Conservation (phyloP, 176 grass and related monocot genomes). For the Phoenix dactylifera region DNA sequence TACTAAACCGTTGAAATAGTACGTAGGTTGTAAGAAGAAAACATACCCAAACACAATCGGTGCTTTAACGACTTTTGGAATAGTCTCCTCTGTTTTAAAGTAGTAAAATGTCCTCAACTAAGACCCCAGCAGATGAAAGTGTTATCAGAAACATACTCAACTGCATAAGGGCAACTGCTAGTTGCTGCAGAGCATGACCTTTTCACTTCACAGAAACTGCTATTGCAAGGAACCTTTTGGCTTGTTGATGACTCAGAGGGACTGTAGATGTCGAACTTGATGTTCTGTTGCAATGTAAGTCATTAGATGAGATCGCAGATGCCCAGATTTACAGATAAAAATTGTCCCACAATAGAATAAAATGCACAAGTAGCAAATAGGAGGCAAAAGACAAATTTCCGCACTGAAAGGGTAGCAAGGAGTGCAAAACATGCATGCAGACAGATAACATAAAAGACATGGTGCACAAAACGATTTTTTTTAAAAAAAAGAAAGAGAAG, state of each 20-base stretch:
- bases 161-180: slow-evolving; percentile 43
- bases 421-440: too few relatives aligned
- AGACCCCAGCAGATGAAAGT: slow-evolving; percentile 62
- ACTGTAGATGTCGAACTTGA: slow-evolving; percentile 32
- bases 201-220: slow-evolving; percentile 35
- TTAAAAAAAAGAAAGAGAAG: too few relatives aligned
- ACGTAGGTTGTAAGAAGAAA: not conserved
- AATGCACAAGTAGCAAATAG: too few relatives aligned
- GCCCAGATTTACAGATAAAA: too few relatives aligned
- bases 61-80: slow-evolving; percentile 17
- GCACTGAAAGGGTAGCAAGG: too few relatives aligned
- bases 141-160: slow-evolving; percentile 34
- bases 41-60: slow-evolving; percentile 57
- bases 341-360: too few relatives aligned
- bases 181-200: slow-evolving; percentile 25
- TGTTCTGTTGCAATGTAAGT: not conserved
- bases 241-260: slow-evolving; percentile 64
- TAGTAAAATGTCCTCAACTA: slow-evolving; percentile 67
- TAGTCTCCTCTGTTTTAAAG: slow-evolving; percentile 22
- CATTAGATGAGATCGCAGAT: too few relatives aligned
- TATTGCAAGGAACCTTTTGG: slow-evolving; percentile 37
- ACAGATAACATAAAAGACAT: too few relatives aligned
- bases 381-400: too few relatives aligned
- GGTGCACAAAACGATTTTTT: too few relatives aligned
- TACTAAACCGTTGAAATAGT: not conserved